Percentiles rank a stretch among this genome's conserved stretches.
These are phyloP conservation scores for Tremella fuciformis DNA, from an alignment of 768 basidiomycete species.

Conservation along the genomic window DNA sequence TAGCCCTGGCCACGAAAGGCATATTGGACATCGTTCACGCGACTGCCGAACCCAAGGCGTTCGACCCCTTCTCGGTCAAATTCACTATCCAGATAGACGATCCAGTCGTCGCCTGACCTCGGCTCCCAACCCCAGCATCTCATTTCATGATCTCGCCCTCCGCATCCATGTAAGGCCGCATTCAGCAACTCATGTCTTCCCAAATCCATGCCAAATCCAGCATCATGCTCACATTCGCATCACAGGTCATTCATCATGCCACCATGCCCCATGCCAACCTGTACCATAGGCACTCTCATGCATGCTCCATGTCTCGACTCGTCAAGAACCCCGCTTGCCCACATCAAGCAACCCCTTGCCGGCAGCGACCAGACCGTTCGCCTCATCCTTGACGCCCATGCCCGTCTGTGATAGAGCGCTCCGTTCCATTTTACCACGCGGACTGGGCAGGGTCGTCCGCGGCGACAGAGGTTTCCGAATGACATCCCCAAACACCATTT, in stretches of 20 bases:
- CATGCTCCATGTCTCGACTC: conserved; percentile 2
- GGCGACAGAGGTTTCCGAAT: conserved; percentile 31
- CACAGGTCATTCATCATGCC: conserved; percentile 6
- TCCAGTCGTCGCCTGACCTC: no score
- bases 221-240: conserved; percentile 1
- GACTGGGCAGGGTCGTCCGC: conserved; percentile 20
- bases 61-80: conserved; percentile 21
- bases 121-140: no score
- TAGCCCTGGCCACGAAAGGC: conserved; percentile 43
- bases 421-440: conserved; percentile 3
- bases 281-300: not conserved
- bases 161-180: no score
- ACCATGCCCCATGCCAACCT: not conserved
- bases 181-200: no score
- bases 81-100: conserved; percentile 10
- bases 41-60: conserved; percentile 8
- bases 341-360: conserved; percentile 44
- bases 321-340: conserved; percentile 24
- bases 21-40: conserved; percentile 32
- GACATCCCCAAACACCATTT: conserved; percentile 41
- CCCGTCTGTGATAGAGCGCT: conserved; percentile 19
- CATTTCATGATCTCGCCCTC: no score
- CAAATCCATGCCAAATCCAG: no score
- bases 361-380: conserved; percentile 33
- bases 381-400: conserved; percentile 43